A percentile compares a stretch with the other conserved stretches of the same genome.
Evolutionary conservation across 768 basidiomycete species (phyloP).

Genomic region (Amanita pallidorosea): DNA sequence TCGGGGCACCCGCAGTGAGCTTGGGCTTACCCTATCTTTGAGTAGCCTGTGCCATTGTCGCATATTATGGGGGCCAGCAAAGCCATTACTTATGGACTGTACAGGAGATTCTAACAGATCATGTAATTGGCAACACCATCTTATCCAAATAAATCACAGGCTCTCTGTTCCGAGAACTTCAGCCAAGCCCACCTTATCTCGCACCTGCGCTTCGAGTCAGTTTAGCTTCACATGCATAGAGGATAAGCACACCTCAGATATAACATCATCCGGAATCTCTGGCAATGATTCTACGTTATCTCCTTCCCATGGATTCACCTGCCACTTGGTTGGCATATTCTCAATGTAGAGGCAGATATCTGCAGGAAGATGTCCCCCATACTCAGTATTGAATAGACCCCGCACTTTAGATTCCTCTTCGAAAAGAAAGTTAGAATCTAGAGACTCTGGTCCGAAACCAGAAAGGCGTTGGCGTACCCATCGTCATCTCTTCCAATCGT

Average conservation of each 20-base stretch:
- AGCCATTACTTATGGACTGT: conserved; percentile 41
- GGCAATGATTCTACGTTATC: conserved; percentile 51
- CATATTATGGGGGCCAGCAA: conserved; percentile 90
- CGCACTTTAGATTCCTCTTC: conserved; percentile 61
- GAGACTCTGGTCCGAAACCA: not conserved
- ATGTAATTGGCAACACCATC: conserved; percentile 11
- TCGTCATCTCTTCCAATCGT: conserved; percentile 53
- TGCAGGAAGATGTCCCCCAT: conserved; percentile 64
- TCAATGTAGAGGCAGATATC: conserved; percentile 73
- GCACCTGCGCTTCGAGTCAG: conserved; percentile 11
- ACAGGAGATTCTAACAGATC: not conserved
- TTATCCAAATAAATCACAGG: conserved; percentile 11
- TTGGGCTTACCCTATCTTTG: conserved; percentile 77
- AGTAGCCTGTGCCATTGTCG: conserved; percentile 96
- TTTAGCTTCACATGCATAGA: not conserved
- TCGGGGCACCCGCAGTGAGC: conserved; percentile 1
- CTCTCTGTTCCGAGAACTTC: conserved; percentile 13
- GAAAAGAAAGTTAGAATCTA: conserved; percentile 3
- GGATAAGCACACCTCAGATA: conserved; percentile 34
- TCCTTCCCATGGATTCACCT: conserved; percentile 47
- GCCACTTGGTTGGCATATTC: conserved; percentile 67
- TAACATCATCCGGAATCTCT: conserved; percentile 46
- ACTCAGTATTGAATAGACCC: conserved; percentile 58
- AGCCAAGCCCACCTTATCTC: conserved; percentile 12
- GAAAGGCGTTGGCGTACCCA: conserved; percentile 34